A percentile compares a stretch with the other conserved stretches of the same genome.
phyloP scores from a whole-genome alignment of 208 protist genomes.

The Leishmania tarentolae region DNA sequence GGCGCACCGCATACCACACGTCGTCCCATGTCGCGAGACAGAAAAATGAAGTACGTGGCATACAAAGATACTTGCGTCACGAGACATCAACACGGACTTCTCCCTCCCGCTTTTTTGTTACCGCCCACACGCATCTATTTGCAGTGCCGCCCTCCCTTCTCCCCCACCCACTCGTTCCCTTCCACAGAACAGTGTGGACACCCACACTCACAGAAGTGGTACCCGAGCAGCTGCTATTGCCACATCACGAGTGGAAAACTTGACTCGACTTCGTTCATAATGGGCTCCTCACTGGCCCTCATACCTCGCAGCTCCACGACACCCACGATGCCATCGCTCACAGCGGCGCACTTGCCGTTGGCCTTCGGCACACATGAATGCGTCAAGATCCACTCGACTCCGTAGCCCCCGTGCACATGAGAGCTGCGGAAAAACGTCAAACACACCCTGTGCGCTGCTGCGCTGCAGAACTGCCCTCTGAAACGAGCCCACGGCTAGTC shows the following conservation, averaged over 20 bases:
- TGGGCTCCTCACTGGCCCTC: slow-evolving; percentile 60
- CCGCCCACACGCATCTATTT: no score
- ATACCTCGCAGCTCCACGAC: slow-evolving; percentile 69
- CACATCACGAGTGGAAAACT: slow-evolving; percentile 36
- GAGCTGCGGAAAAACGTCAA: slow-evolving; percentile 34
- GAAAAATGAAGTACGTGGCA: not conserved
- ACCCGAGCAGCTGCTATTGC: slow-evolving; percentile 68
- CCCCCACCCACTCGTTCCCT: not conserved
- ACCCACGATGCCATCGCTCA: slow-evolving; percentile 65
- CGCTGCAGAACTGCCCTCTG: slow-evolving; percentile 15
- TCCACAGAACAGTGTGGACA: slow-evolving; percentile 41
- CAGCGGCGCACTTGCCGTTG: slow-evolving; percentile 48
- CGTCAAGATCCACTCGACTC: slow-evolving; percentile 75
- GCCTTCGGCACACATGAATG: slow-evolving; percentile 83
- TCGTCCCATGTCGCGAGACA: not conserved
- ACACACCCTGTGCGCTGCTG: slow-evolving; percentile 10
- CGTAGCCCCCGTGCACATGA: slow-evolving; percentile 70
- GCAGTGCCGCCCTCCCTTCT: no score
- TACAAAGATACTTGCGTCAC: not conserved
- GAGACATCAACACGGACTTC: not conserved
- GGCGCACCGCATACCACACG: not conserved
- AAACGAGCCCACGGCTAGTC: slow-evolving; percentile 32
- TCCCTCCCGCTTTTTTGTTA: not conserved
- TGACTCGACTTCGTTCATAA: slow-evolving; percentile 80
- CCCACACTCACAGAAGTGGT: slow-evolving; percentile 77